These are phyloP conservation scores for Skeletonema marinoi DNA, from an alignment of 108 stramenopile species.

Conservation along the genomic window DNA sequence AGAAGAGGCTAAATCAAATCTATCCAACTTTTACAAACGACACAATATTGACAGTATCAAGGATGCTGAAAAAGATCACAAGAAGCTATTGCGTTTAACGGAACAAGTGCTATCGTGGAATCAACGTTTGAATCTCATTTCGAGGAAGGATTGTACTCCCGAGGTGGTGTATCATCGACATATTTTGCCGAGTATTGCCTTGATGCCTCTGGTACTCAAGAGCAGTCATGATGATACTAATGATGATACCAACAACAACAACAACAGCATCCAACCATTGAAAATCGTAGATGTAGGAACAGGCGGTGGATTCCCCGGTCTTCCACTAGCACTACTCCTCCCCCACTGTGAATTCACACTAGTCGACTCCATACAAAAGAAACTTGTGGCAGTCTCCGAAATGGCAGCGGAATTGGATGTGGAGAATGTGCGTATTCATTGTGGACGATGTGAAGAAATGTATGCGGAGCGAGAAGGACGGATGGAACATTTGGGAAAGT, in stretches of 20 bases:
- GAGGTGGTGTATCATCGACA: conserved; percentile 77
- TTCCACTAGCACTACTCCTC: conserved; percentile 82
- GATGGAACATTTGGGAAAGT: conserved; percentile 26
- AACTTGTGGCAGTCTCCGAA: conserved; percentile 73
- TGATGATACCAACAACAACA: not conserved
- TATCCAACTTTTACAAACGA: conserved; percentile 20
- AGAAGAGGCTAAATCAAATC: conserved; percentile 19
- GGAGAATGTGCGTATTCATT: conserved; percentile 71
- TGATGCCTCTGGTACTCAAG: conserved; percentile 42
- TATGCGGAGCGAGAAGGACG: conserved; percentile 14
- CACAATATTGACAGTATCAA: not conserved
- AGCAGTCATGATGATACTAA: not conserved
- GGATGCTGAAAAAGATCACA: conserved; percentile 29
- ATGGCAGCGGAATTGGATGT: conserved; percentile 72
- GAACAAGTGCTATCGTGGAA: conserved; percentile 83
- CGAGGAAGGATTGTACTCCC: conserved; percentile 70
- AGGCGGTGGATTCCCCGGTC: conserved; percentile 90
- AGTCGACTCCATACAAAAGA: conserved; percentile 85
- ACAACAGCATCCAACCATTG: not conserved
- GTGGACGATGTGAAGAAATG: conserved; percentile 74
- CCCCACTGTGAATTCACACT: conserved; percentile 74
- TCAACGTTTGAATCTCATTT: conserved; percentile 79
- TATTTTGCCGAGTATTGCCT: conserved; percentile 75
- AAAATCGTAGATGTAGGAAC: conserved; percentile 78
- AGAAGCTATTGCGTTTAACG: conserved; percentile 57